Conservation (phyloP, 306 rosid genomes). For the Alnus rubra region DNA sequence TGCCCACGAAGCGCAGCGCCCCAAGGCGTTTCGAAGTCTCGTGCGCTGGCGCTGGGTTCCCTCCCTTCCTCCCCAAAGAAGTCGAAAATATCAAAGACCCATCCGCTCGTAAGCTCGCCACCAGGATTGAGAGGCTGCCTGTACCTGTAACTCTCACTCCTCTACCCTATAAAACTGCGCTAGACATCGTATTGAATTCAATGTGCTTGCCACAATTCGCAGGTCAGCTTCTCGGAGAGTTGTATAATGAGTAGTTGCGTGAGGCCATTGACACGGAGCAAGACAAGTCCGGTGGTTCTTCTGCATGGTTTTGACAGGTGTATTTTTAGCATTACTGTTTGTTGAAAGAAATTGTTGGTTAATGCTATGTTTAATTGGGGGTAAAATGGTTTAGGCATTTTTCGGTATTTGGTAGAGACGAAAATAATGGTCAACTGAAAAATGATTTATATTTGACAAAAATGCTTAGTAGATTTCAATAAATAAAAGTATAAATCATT, state of each 20-base stretch:
- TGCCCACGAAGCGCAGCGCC: conserved; percentile 16
- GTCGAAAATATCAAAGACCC: conserved; percentile 68
- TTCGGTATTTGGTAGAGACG: too few species aligned
- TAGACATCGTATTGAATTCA: neutral
- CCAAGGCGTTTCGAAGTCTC: conserved; percentile 25
- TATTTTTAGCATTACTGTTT: conserved; percentile 25
- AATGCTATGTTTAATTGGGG: neutral
- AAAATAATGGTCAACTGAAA: too few species aligned
- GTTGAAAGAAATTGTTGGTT: conserved; percentile 15
- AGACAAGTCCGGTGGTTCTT: conserved; percentile 78
- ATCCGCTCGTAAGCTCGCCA: conserved; percentile 66
- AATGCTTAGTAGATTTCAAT: too few species aligned
- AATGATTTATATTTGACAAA: too few species aligned
- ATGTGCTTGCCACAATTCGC: neutral
- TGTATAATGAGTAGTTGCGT: conserved; percentile 86
- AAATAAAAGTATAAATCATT: too few species aligned
- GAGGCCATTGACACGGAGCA: conserved; percentile 59
- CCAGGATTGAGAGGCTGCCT: conserved; percentile 68
- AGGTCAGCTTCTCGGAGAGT: conserved; percentile 64
- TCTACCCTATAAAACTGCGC: neutral
- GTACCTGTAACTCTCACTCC: conserved; percentile 41
- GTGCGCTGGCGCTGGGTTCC: conserved; percentile 38
- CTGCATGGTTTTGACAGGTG: conserved; percentile 91
- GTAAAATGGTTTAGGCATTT: too few species aligned
- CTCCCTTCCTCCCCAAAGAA: conserved; percentile 79